A percentile compares a stretch with the other conserved stretches of the same genome.
Evolutionary conservation across 2,329 filamentous ascomycete genomes (phyloP).

Genomic region (Gaeumannomyces sp.): DNA sequence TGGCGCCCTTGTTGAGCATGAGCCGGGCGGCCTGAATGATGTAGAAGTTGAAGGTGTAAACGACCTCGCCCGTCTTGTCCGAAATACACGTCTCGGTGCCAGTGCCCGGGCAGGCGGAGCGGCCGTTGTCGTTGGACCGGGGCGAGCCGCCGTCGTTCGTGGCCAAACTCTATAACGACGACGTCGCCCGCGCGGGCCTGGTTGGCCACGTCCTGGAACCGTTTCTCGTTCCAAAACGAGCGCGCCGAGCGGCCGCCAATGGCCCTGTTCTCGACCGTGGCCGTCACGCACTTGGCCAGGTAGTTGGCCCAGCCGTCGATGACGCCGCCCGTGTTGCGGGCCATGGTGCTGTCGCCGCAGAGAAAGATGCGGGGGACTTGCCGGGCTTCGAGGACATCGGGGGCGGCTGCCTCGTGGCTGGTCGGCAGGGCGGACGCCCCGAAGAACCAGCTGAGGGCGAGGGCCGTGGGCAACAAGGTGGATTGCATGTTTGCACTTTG

Average conservation of each 20-base stretch:
- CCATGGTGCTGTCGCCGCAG: slow-evolving; percentile 52
- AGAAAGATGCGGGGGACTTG: slow-evolving; percentile 32
- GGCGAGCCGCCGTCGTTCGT: slow-evolving; percentile 62
- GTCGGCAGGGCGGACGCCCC: not conserved
- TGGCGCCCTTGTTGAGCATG: slow-evolving; percentile 51
- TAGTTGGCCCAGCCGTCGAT: slow-evolving; percentile 49
- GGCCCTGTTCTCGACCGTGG: slow-evolving; percentile 58
- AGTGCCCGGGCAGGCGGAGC: slow-evolving; percentile 48
- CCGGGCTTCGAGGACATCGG: not conserved
- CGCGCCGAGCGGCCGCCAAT: slow-evolving; percentile 60
- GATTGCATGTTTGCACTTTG: not conserved
- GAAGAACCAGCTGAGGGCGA: not conserved
- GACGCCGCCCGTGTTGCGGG: slow-evolving; percentile 27
- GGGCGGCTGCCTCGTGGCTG: too few species aligned
- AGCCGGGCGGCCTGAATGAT: slow-evolving; percentile 48
- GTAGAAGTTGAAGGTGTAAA: slow-evolving; percentile 56
- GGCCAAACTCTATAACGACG: slow-evolving; percentile 64
- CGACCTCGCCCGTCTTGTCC: slow-evolving; percentile 41
- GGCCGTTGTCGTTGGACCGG: slow-evolving; percentile 48
- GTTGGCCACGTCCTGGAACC: slow-evolving; percentile 50
- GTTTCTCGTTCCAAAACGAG: slow-evolving; percentile 60
- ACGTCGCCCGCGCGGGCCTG: slow-evolving; percentile 49
- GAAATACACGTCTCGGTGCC: slow-evolving; percentile 46
- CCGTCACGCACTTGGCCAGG: slow-evolving; percentile 31
- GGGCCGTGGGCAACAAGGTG: not conserved